These are phyloP conservation scores for Colletotrichum brevisporum DNA, from an alignment of 2,329 filamentous ascomycete genomes.

Conservation along the genomic window DNA sequence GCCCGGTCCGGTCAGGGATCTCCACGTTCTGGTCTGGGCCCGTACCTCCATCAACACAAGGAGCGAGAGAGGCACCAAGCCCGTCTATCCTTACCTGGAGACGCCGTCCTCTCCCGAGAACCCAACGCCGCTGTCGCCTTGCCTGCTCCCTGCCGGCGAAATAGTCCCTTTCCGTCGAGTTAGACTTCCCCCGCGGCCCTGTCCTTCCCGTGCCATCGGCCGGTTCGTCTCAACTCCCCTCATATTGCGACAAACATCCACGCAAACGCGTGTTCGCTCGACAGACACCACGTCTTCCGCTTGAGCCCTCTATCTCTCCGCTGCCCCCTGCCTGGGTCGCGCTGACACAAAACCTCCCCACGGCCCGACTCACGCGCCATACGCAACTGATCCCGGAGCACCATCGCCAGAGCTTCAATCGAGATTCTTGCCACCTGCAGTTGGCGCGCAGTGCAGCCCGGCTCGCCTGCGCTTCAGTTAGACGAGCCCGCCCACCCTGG, in stretches of 20 bases:
- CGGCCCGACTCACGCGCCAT: slow-evolving; percentile 25
- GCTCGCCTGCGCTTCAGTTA: slow-evolving; percentile 32
- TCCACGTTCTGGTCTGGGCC: slow-evolving; percentile 33
- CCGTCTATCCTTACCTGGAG: slow-evolving; percentile 5
- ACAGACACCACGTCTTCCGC: slow-evolving; percentile 2
- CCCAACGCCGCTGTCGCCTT: slow-evolving; percentile 23
- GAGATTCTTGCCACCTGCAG: slow-evolving; percentile 29
- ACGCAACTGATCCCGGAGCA: slow-evolving; percentile 18
- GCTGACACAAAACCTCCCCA: slow-evolving; percentile 12
- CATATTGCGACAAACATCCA: slow-evolving; percentile 36
- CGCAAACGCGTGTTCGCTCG: slow-evolving; percentile 16
- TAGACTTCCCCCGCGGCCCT: slow-evolving; percentile 25
- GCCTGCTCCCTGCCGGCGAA: slow-evolving; percentile 34
- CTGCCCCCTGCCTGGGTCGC: not conserved
- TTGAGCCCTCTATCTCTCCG: slow-evolving; percentile 4
- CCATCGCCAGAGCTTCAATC: slow-evolving; percentile 37
- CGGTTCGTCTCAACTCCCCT: slow-evolving; percentile 38
- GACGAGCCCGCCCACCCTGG: slow-evolving; percentile 26
- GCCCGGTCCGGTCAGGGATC: slow-evolving; percentile 29
- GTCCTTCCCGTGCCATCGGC: slow-evolving; percentile 38
- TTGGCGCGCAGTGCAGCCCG: slow-evolving; percentile 31
- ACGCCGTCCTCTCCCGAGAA: slow-evolving; percentile 25
- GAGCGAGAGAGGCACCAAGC: not conserved
- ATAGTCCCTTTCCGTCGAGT: slow-evolving; percentile 29
- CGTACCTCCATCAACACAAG: slow-evolving; percentile 10